Evolutionary conservation across 202 grass and related monocot genomes (phyloP), one percentile per base, ranked within the genome.

Genomic region (Panicum hallii): DNA sequence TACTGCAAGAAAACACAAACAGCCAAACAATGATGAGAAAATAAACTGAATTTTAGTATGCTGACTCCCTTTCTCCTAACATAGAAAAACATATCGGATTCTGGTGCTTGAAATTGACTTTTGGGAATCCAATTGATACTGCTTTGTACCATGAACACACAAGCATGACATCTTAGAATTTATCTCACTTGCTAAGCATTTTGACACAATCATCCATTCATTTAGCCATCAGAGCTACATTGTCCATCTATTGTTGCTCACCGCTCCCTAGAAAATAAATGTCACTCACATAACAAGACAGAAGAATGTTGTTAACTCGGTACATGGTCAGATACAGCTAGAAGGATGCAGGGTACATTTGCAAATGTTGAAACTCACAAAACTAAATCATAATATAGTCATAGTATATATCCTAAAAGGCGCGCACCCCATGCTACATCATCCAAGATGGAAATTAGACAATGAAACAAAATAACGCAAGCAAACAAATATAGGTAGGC

Each of bases 121-220:
- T 28, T 50, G 11, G 54, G 60, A 89, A 85, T 70, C 63, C 40
- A 74, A 15, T 57, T 9, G 16, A 38, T 50, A 67, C 6, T 2
- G 15, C 40, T 38, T 58, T 58, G 28, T 57, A 67, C 58, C 28
- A 47, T 17, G 38, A 84, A 48, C 71, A 76, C 60, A 44, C 32
- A 60, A 54, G 61, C 52, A 69, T 67, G 30, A 30, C 49, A 87
- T 75, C 41, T 43, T 75, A 75, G 12, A 87, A 41, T 20, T 73
- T n/a, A 48, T 13, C 26, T 19, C 61, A 49, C 19, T 4, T 69
- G 12, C 47, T 36, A n/a, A n/a, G 2, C n/a, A 41, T 63, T 46
- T 54, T 16, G 43, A 53, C 20, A 54, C 2, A 30, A 62, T 15
- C 46, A 3, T 55, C 12, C 63, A 42, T 54, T 80, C 63, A 34